A percentile compares a stretch with the other conserved stretches of the same genome.
These are phyloP conservation scores for Turnera subulata DNA, from an alignment of 345 rosid species.

Conservation along the genomic window DNA sequence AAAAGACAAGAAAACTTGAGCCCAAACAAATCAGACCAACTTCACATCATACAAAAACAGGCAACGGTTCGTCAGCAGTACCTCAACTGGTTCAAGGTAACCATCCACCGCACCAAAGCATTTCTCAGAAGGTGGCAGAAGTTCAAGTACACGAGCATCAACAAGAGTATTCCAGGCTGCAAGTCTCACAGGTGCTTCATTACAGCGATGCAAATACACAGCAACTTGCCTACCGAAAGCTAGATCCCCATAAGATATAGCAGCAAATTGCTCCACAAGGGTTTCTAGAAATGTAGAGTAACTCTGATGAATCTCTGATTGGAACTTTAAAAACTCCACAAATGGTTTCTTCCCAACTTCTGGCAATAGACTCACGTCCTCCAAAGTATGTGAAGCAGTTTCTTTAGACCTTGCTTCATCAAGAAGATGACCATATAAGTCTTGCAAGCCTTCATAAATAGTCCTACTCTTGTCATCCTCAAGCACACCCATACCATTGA, in stretches of 20 bases:
- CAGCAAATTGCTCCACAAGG: conserved; percentile 76
- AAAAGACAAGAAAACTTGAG: neutral
- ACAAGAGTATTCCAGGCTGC: conserved; percentile 68
- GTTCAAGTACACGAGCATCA: conserved; percentile 68
- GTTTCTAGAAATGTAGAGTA: conserved; percentile 68
- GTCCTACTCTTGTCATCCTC: conserved; percentile 64
- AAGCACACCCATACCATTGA: conserved; percentile 66
- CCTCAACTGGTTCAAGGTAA: conserved; percentile 84
- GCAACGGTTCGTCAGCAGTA: conserved; percentile 16
- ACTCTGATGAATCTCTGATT: conserved; percentile 62
- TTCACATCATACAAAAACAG: neutral
- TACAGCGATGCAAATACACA: conserved; percentile 57
- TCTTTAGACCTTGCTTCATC: conserved; percentile 37
- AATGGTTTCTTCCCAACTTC: conserved; percentile 18
- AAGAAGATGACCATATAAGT: conserved; percentile 58
- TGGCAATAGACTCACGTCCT: conserved; percentile 6
- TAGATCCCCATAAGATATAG: conserved; percentile 72
- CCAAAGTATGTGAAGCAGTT: conserved; percentile 5
- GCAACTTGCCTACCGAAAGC: conserved; percentile 75
- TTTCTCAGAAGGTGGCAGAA: conserved; percentile 68
- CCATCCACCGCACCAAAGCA: conserved; percentile 65
- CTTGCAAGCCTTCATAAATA: conserved; percentile 66
- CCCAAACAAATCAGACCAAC: neutral
- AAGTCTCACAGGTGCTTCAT: conserved; percentile 61
- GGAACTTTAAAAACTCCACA: conserved; percentile 55